Conservation (phyloP, 2,329 filamentous ascomycete species). For the Colletotrichum sp. region DNA sequence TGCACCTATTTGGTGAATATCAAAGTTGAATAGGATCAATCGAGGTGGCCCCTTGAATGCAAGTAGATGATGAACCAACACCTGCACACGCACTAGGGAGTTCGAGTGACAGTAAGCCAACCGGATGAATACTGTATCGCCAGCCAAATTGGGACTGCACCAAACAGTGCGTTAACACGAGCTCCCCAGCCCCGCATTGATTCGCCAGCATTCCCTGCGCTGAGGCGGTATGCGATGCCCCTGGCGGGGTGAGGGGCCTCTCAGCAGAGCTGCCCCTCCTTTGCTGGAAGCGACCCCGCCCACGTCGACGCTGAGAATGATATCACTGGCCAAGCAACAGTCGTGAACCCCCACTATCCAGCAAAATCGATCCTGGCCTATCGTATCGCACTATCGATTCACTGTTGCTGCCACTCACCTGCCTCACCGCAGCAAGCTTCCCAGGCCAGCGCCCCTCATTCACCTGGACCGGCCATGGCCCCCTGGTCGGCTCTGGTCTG, state of each 20-base stretch:
- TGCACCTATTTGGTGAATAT: not conserved
- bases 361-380: not conserved
- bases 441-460: not conserved
- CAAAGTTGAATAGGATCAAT: not conserved
- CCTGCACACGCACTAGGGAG: not conserved
- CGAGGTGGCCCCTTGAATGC: not conserved
- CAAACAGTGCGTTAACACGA: not conserved
- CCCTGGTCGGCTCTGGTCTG: not conserved
- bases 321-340: conserved; percentile 16
- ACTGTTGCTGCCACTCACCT: conserved; percentile 8
- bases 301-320: conserved; percentile 10
- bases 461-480: not conserved
- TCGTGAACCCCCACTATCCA: conserved; percentile 2
- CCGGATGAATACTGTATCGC: not conserved
- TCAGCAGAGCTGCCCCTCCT: conserved; percentile 10
- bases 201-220: not conserved
- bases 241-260: conserved; percentile 7
- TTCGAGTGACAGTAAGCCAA: not conserved
- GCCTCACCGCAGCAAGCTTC: not conserved
- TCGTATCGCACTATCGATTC: not conserved
- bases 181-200: not conserved
- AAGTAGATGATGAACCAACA: not conserved
- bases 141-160: not conserved
- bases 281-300: not conserved
- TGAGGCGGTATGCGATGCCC: not conserved